Conservation (phyloP, 2,329 filamentous ascomycete genomes). For the Zasmidium cellare region DNA sequence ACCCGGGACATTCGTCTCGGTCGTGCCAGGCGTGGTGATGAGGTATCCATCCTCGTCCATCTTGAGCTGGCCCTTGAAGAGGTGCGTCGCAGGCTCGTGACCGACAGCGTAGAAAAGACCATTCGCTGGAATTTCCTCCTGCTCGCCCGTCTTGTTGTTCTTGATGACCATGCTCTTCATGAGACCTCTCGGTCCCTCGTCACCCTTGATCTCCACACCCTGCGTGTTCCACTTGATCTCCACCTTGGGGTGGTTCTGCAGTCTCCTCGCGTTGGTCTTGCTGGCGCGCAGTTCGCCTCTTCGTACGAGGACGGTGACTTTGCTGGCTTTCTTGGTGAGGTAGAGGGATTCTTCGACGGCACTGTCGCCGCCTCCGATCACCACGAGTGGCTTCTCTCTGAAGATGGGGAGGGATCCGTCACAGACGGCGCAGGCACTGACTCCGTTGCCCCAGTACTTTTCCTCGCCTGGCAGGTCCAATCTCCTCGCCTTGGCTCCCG, state of each 20-base stretch:
- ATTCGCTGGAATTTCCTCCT: constrained; percentile 84
- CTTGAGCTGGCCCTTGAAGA: constrained; percentile 88
- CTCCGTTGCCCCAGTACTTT: constrained; percentile 95
- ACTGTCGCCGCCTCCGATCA: constrained; percentile 95
- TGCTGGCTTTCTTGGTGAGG: constrained; percentile 93
- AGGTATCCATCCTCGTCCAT: constrained; percentile 91
- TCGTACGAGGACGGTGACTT: constrained; percentile 91
- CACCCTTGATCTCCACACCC: constrained; percentile 80
- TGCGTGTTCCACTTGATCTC: constrained; percentile 84
- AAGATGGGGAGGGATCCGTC: constrained; percentile 97
- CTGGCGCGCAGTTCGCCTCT: constrained; percentile 82
- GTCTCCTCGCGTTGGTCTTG: constrained; percentile 86
- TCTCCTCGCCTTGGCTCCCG: constrained; percentile 86
- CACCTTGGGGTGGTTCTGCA: constrained; percentile 83
- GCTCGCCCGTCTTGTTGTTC: constrained; percentile 71
- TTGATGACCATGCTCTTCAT: constrained; percentile 87
- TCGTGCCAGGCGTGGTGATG: constrained; percentile 82
- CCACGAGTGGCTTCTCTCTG: constrained; percentile 90
- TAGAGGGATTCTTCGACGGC: constrained; percentile 97
- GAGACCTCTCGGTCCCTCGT: constrained; percentile 69
- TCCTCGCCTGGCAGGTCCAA: constrained; percentile 84
- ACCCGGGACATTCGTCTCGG: constrained; percentile 82
- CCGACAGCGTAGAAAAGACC: constrained; percentile 97
- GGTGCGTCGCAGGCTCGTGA: constrained; percentile 86
- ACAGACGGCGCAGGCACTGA: constrained; percentile 95